Conservation (phyloP, 768 basidiomycete species). For the Leccinum ochraceum region DNA sequence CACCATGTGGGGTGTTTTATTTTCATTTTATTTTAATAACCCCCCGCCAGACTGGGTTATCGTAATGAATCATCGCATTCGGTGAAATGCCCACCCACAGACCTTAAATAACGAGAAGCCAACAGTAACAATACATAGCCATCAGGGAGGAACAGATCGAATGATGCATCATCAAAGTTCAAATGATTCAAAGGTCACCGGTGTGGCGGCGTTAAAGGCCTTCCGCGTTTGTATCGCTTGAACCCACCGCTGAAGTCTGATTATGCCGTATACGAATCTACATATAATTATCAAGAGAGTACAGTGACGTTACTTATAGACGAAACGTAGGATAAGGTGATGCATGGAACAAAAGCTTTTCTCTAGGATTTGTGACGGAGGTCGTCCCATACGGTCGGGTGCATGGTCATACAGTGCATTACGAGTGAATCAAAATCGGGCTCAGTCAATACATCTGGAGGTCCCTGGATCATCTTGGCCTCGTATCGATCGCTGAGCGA, state of each 20-base stretch:
- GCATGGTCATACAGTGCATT: conserved; percentile 49
- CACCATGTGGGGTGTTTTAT: too few relatives aligned
- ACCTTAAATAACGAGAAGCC: too few relatives aligned
- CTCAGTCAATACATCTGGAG: conserved; percentile 29
- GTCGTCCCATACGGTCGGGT: conserved; percentile 50
- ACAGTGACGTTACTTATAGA: conserved; percentile 10
- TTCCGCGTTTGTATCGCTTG: too few relatives aligned
- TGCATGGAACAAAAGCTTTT: background rate
- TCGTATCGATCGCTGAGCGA: conserved; percentile 29
- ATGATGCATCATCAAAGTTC: too few relatives aligned
- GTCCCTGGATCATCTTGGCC: conserved; percentile 28
- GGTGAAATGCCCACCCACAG: too few relatives aligned
- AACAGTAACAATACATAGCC: too few relatives aligned
- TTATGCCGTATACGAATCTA: conserved; percentile 10
- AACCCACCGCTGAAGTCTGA: background rate
- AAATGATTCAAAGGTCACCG: too few relatives aligned
- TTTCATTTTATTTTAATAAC: too few relatives aligned
- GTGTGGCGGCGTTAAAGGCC: too few relatives aligned
- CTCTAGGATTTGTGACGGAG: conserved; percentile 30
- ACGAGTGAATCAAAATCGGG: conserved; percentile 44
- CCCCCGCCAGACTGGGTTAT: too few relatives aligned
- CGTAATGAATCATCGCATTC: too few relatives aligned
- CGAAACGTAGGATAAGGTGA: conserved; percentile 14
- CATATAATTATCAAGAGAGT: conserved; percentile 18
- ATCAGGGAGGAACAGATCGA: too few relatives aligned